phyloP scores from a whole-genome alignment of 2,329 filamentous ascomycete genomes.

The Claviceps pazoutovae region DNA sequence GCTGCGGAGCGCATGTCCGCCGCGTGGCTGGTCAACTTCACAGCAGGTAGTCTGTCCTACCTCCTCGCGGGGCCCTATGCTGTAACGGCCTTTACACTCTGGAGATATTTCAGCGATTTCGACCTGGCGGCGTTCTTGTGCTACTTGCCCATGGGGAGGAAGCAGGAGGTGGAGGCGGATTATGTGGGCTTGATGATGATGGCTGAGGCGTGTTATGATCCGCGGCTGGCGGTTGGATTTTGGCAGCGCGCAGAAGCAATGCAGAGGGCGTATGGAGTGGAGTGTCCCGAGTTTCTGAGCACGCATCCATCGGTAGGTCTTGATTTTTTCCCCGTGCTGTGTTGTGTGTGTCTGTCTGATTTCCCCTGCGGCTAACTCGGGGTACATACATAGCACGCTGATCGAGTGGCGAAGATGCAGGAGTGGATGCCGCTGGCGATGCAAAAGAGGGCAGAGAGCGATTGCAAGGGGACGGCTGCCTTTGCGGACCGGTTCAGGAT shows the following conservation, averaged over 20 bases:
- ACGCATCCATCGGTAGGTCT: constrained; percentile 59
- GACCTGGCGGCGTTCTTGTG: constrained; percentile 49
- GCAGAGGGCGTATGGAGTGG: constrained; percentile 24
- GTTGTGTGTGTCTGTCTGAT: background rate
- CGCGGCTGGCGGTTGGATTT: constrained; percentile 49
- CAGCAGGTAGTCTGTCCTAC: constrained; percentile 33
- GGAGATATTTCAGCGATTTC: constrained; percentile 29
- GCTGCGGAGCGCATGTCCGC: constrained; percentile 47
- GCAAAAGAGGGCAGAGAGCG: constrained; percentile 37
- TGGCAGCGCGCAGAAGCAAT: constrained; percentile 52
- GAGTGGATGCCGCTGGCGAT: constrained; percentile 47
- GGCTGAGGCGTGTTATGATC: constrained; percentile 66
- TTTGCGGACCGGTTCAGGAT: constrained; percentile 40
- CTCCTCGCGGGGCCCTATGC: constrained; percentile 26
- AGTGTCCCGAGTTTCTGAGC: constrained; percentile 56
- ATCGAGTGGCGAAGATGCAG: constrained; percentile 49
- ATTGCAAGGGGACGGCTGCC: constrained; percentile 36
- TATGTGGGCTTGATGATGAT: constrained; percentile 75
- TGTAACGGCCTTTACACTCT: constrained; percentile 23
- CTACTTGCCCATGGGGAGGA: constrained; percentile 51
- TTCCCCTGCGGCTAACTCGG: too few species aligned
- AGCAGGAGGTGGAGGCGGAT: constrained; percentile 66
- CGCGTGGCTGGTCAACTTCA: constrained; percentile 36
- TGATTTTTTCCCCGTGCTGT: background rate
- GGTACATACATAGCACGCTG: constrained; percentile 32